phyloP scores from a whole-genome alignment of 1,284 basidiomycete genomes.

The Cutaneotrichosporon cavernicola region DNA sequence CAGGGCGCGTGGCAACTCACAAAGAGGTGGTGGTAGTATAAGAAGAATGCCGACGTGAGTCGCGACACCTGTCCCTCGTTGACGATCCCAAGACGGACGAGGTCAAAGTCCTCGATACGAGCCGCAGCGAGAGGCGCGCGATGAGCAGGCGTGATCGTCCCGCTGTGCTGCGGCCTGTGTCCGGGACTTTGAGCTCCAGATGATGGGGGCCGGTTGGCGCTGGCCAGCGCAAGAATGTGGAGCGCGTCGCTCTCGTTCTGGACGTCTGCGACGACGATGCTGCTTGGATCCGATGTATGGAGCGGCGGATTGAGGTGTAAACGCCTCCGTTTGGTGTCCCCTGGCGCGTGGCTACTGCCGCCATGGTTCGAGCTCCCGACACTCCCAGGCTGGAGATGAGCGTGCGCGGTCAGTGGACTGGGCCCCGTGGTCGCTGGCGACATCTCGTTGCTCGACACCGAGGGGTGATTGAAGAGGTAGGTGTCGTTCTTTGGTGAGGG shows the following conservation, averaged over 20 bases:
- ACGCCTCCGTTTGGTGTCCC: slow-evolving; percentile 30
- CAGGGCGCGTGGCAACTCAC: slow-evolving; percentile 31
- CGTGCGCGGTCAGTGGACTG: not conserved
- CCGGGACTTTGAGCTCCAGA: slow-evolving; percentile 8
- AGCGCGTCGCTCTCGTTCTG: slow-evolving; percentile 53
- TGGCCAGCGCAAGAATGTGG: slow-evolving; percentile 51
- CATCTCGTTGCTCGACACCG: slow-evolving; percentile 23
- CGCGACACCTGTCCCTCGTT: slow-evolving; percentile 40
- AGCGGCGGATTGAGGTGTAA: slow-evolving; percentile 41
- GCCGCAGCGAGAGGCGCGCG: slow-evolving; percentile 15
- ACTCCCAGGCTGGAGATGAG: not conserved
- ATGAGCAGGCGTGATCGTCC: slow-evolving; percentile 2
- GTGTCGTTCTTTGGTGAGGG: slow-evolving; percentile 18
- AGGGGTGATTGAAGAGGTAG: slow-evolving; percentile 27
- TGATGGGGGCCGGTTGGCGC: slow-evolving; percentile 25
- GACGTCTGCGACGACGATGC: slow-evolving; percentile 52
- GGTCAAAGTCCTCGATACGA: slow-evolving; percentile 43
- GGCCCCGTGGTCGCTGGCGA: slow-evolving; percentile 17
- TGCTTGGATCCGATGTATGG: slow-evolving; percentile 42
- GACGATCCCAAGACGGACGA: slow-evolving; percentile 52
- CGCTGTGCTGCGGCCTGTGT: not conserved
- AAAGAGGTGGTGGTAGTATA: slow-evolving; percentile 53
- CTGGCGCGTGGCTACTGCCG: not conserved
- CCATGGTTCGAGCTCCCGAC: slow-evolving; percentile 5
- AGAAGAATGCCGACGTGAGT: slow-evolving; percentile 51